Conservation (phyloP, 2,329 filamentous ascomycete genomes). For the Fusarium newnesense region DNA sequence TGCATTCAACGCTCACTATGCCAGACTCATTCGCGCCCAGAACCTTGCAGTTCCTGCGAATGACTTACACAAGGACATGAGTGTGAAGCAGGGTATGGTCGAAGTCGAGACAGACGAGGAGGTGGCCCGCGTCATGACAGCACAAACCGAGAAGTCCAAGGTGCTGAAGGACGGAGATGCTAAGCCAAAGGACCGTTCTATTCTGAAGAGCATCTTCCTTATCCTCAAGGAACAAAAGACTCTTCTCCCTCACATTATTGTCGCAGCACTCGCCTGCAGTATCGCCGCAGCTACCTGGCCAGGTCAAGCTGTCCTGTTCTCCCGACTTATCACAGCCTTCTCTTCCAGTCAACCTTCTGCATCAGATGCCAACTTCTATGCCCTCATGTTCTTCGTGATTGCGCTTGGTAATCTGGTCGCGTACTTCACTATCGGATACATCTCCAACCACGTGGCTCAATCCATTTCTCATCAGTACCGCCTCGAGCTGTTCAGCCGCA, state of each 20-base stretch:
- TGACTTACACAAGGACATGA: background rate
- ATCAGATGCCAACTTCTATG: slow-evolving; percentile 50
- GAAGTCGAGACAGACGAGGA: background rate
- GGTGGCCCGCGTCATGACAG: slow-evolving; percentile 1
- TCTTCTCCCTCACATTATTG: slow-evolving; percentile 8
- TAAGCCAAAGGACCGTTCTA: background rate
- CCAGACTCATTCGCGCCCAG: slow-evolving; percentile 36
- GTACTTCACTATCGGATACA: slow-evolving; percentile 35
- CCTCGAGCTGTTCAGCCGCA: slow-evolving; percentile 42
- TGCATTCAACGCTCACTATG: slow-evolving; percentile 20
- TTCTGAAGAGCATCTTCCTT: slow-evolving; percentile 19
- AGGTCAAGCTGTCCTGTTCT: slow-evolving; percentile 48
- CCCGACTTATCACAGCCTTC: slow-evolving; percentile 45
- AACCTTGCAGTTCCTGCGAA: slow-evolving; percentile 1
- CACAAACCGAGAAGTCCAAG: slow-evolving; percentile 4
- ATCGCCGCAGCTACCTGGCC: slow-evolving; percentile 45
- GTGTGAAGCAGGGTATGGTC: background rate
- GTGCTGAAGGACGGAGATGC: background rate
- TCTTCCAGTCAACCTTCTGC: slow-evolving; percentile 3
- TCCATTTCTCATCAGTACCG: slow-evolving; percentile 41
- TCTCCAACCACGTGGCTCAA: slow-evolving; percentile 34
- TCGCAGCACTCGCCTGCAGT: background rate
- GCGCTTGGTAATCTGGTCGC: slow-evolving; percentile 34
- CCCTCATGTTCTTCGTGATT: slow-evolving; percentile 46
- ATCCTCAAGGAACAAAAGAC: slow-evolving; percentile 24